These are phyloP conservation scores for Polytolypa hystricis DNA, from an alignment of 2,329 filamentous ascomycete genomes.

Conservation along the genomic window DNA sequence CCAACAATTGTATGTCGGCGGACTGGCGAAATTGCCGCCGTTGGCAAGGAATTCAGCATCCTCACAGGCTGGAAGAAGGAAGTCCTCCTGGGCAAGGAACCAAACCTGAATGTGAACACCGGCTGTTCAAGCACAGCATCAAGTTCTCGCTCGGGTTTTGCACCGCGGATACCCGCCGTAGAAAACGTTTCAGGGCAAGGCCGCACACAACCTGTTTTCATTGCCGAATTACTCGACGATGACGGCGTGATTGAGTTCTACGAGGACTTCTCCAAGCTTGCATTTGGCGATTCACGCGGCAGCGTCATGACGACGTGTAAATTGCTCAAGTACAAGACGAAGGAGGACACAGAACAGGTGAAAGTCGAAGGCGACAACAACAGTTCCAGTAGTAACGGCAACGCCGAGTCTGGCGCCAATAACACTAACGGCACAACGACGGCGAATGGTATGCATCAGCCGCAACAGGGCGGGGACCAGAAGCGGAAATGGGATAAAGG, in stretches of 20 bases:
- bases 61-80: constrained; percentile 90
- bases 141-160: constrained; percentile 37
- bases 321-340: constrained; percentile 78
- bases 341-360: constrained; percentile 41
- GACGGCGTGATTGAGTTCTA: constrained; percentile 91
- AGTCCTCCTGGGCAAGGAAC: constrained; percentile 73
- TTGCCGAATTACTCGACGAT: constrained; percentile 87
- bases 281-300: constrained; percentile 82
- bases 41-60: constrained; percentile 94
- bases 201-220: constrained; percentile 66
- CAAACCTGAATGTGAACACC: constrained; percentile 77
- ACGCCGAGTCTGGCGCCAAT: constrained; percentile 15
- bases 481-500: constrained; percentile 25
- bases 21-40: constrained; percentile 87
- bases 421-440: background rate
- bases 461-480: constrained; percentile 50
- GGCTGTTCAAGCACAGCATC: constrained; percentile 36
- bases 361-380: constrained; percentile 38
- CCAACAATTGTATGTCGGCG: constrained; percentile 86
- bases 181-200: constrained; percentile 29
- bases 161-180: constrained; percentile 33
- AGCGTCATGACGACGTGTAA: constrained; percentile 75
- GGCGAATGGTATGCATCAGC: constrained; percentile 22
- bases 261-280: constrained; percentile 84
- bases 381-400: constrained; percentile 26